These are phyloP conservation scores for Pyrenopolyporus hunteri DNA, from an alignment of 495 filamentous ascomycete species.

Conservation along the genomic window DNA sequence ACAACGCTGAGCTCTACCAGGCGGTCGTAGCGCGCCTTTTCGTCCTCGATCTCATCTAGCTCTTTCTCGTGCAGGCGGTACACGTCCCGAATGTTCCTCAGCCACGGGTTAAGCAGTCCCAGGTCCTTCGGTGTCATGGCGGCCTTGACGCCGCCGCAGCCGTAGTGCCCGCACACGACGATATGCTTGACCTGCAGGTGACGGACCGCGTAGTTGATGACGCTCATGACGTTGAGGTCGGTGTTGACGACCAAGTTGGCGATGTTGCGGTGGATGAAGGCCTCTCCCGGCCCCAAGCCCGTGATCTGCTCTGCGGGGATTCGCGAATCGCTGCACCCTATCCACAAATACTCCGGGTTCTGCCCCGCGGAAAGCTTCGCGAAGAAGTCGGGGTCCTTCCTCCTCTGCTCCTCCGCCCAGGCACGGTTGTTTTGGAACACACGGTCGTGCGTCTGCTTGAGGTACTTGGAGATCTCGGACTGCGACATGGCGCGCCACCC, in stretches of 20 bases:
- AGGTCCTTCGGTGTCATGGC: constrained; percentile 64
- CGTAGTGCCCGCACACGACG: constrained; percentile 69
- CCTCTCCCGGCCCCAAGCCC: constrained; percentile 64
- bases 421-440: constrained; percentile 61
- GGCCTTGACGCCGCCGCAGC: constrained; percentile 68
- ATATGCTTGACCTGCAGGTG: constrained; percentile 68
- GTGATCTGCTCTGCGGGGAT: constrained; percentile 67
- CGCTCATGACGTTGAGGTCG: constrained; percentile 66
- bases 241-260: constrained; percentile 66
- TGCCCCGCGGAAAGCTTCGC: constrained; percentile 58
- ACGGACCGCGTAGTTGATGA: constrained; percentile 65
- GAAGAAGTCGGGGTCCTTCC: constrained; percentile 63
- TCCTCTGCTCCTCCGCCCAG: constrained; percentile 59
- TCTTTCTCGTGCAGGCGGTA: constrained; percentile 63
- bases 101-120: constrained; percentile 65
- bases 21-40: constrained; percentile 55
- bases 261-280: constrained; percentile 69
- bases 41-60: constrained; percentile 57
- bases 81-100: constrained; percentile 66
- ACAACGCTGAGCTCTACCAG: constrained; percentile 66
- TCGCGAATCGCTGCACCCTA: constrained; percentile 68
- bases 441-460: constrained; percentile 56
- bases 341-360: constrained; percentile 66
- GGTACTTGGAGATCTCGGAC: constrained; percentile 51
- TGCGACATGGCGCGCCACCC: constrained; percentile 41